Evolutionary conservation across 2,329 filamentous ascomycete species (phyloP).

Genomic region (Colletotrichum sp.): DNA sequence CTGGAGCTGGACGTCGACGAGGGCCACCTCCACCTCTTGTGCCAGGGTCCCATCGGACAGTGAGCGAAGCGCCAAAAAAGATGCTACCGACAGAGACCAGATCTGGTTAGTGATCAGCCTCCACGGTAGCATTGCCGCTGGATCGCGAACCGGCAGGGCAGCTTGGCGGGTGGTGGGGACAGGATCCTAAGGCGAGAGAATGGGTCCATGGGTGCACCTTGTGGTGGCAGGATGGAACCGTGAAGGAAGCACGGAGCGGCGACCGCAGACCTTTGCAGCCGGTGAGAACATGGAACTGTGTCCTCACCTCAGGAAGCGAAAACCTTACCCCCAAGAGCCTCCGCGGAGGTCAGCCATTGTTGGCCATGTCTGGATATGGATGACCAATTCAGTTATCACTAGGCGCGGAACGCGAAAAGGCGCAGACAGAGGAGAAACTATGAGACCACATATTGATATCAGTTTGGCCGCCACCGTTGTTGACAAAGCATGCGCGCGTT

Average conservation of each 20-base stretch:
- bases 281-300: conserved; percentile 10
- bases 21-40: conserved; percentile 4
- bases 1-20: not conserved
- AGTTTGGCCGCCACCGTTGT: not conserved
- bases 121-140: conserved; percentile 15
- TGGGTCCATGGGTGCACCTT: conserved; percentile 2
- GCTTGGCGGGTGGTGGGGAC: conserved; percentile 12
- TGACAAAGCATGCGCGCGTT: not conserved
- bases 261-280: not conserved
- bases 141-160: conserved; percentile 11
- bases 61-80: not conserved
- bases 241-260: not conserved
- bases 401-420: not conserved
- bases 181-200: not conserved
- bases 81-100: conserved; percentile 4
- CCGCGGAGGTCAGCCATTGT: not conserved
- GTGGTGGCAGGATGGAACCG: not conserved
- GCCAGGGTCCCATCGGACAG: not conserved
- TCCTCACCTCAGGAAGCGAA: not conserved
- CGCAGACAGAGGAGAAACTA: not conserved
- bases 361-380: not conserved
- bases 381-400: not conserved
- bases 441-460: not conserved
- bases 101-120: conserved; percentile 17
- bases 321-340: not conserved